Evolutionary conservation across 2,329 filamentous ascomycete species (phyloP).

Genomic region (Exophiala aquamarina): DNA sequence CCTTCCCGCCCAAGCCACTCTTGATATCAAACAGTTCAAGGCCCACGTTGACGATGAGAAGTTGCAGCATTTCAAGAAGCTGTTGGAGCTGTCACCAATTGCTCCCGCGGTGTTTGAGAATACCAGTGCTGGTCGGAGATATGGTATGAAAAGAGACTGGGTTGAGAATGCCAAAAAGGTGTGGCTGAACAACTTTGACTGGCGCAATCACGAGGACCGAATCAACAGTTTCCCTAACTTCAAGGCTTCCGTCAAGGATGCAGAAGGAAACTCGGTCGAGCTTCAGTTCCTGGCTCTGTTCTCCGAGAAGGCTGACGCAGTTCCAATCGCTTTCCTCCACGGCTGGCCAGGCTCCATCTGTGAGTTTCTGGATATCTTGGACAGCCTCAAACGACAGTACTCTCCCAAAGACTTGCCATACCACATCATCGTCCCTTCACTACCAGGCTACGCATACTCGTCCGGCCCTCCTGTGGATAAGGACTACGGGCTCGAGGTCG

Average conservation of each 20-base stretch:
- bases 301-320: slow-evolving; percentile 49
- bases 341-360: slow-evolving; percentile 57
- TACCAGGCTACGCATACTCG: slow-evolving; percentile 57
- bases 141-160: slow-evolving; percentile 50
- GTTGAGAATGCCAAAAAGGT: slow-evolving; percentile 40
- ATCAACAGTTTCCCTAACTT: slow-evolving; percentile 55
- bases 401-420: slow-evolving; percentile 56
- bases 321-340: slow-evolving; percentile 54
- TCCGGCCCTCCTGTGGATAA: slow-evolving; percentile 46
- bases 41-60: too few relatives aligned
- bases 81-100: too few relatives aligned
- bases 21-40: too few relatives aligned
- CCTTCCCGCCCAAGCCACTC: too few relatives aligned
- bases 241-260: slow-evolving; percentile 42
- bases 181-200: slow-evolving; percentile 34
- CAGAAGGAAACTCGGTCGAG: slow-evolving; percentile 33
- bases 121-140: slow-evolving; percentile 39
- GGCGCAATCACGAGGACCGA: slow-evolving; percentile 31
- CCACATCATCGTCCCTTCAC: slow-evolving; percentile 56
- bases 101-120: slow-evolving; percentile 37
- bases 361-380: slow-evolving; percentile 56
- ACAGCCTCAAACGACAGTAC: slow-evolving; percentile 42
- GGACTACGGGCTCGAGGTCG: slow-evolving; percentile 43
- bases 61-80: too few relatives aligned
- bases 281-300: slow-evolving; percentile 59